A percentile compares a stretch with the other conserved stretches of the same genome.
These are phyloP conservation scores for Mycena metata DNA, from an alignment of 768 basidiomycete species.

Conservation along the genomic window DNA sequence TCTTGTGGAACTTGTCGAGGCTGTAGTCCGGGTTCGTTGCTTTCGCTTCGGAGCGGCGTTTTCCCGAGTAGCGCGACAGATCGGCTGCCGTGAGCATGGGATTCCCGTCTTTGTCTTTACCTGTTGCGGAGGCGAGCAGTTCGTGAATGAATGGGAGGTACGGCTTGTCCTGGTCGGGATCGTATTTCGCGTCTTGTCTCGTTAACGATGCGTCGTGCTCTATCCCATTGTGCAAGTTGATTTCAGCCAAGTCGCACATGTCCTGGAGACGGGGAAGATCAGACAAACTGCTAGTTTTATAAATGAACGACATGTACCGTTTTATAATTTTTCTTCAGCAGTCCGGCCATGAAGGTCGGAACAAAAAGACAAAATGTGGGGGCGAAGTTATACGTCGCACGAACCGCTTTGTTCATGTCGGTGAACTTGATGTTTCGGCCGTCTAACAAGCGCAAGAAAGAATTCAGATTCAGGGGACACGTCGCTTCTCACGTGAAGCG, in stretches of 20 bases:
- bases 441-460: conserved; percentile 42
- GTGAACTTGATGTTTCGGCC: conserved; percentile 79
- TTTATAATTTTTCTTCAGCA: conserved; percentile 68
- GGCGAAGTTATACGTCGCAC: conserved; percentile 76
- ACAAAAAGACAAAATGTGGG: conserved; percentile 78
- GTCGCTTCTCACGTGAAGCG: neutral
- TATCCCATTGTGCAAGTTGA: conserved; percentile 82
- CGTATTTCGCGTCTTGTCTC: conserved; percentile 59
- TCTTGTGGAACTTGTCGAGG: conserved; percentile 63
- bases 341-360: conserved; percentile 68
- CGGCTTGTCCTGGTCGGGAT: conserved; percentile 67
- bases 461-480: neutral
- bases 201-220: conserved; percentile 78
- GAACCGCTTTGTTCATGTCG: conserved; percentile 58
- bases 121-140: conserved; percentile 70
- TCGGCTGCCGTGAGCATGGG: conserved; percentile 69
- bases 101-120: conserved; percentile 62
- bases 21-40: conserved; percentile 69
- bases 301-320: conserved; percentile 41
- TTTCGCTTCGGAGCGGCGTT: conserved; percentile 71
- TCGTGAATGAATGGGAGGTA: conserved; percentile 67
- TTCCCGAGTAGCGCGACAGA: conserved; percentile 67
- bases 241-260: conserved; percentile 73
- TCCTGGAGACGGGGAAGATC: conserved; percentile 48
- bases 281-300: neutral